Base-by-base conservation (phyloP, 768 basidiomycete genomes). In the Leucocoprinus birnbaumii region DNA sequence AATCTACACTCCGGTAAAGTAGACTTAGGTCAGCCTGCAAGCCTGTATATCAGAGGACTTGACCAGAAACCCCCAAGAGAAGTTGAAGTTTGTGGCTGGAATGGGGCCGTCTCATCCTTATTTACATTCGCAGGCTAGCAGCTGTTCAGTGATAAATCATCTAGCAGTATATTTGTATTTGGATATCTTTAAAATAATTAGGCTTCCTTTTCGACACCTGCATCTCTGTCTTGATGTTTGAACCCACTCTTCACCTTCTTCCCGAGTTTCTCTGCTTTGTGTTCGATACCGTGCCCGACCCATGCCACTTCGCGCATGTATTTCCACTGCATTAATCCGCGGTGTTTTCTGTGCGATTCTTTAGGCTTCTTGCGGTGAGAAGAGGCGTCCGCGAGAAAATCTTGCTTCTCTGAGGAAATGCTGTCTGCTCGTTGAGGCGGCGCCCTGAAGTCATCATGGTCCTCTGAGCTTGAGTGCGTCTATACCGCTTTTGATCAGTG, bases 311-410 rank as follows among this genome's bases (percentile, higher is more conserved):
- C 85, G 52, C 85, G 71, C 52, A 73, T 74, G 6, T 74, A 75
- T 58, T 79, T 78, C 67, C 78, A 78, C 65, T 86, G 84, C 81
- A 86, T 83, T 46, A 87, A 65, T 2, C 85, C 84, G 3, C 81
- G 76, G 62, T 87, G 79, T 60, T 82, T 78, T 45, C 73, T 65
- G 61, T 79, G 77, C 55, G 80, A 63, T 60, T 78, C 73, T 38
- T 68, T 69, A 11, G 51, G 40, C 25, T 16, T 26, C 25, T 42
- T 44, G 41, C 51, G 42, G 19, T 52, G 41, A 26, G 51, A 25
- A 8, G 43, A 27, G 5, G 51, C 51, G 42, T 52, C 51, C 16
- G 24, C 40, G 11, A 24, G 41, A 10, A 52, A 52, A 3, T 42
- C 42, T 3, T 43, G 26, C n/a, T 34, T 52, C 25, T 44, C 58